Percentiles rank a stretch among this genome's conserved stretches.
Evolutionary conservation across 257 asterid species (phyloP).

Genomic region (Plantago major): DNA sequence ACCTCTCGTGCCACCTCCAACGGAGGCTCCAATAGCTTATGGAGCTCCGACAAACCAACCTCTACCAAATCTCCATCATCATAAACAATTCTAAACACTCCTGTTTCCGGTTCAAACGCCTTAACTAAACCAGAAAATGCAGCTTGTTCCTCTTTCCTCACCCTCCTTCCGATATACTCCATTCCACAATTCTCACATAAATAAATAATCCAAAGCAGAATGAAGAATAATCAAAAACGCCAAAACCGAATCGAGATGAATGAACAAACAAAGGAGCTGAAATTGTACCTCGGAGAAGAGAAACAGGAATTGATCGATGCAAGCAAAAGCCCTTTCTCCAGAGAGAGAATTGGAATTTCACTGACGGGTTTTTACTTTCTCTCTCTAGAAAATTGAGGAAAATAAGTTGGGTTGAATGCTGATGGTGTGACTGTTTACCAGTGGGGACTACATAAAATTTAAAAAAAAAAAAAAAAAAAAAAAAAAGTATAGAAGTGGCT

Average conservation of each 20-base stretch:
- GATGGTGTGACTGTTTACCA: too few relatives aligned
- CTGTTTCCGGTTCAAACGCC: conserved; percentile 43
- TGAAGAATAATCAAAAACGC: conserved; percentile 1
- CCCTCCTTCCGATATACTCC: conserved; percentile 70
- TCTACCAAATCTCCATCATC: conserved; percentile 73
- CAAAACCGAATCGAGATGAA: background rate
- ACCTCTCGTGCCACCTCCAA: background rate
- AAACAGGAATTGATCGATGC: background rate
- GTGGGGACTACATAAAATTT: too few relatives aligned
- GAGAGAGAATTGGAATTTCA: background rate
- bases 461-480: background rate
- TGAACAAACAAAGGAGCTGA: background rate
- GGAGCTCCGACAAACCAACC: conserved; percentile 41
- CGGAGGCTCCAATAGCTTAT: conserved; percentile 28
- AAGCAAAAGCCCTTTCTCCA: background rate
- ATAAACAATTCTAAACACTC: conserved; percentile 52
- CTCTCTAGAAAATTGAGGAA: background rate
- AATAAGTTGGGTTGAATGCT: background rate
- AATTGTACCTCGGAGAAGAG: background rate
- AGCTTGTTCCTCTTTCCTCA: conserved; percentile 60
- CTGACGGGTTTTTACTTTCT: background rate
- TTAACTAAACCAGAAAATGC: conserved; percentile 44
- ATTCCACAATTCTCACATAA: conserved; percentile 35
- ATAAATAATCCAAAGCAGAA: background rate
- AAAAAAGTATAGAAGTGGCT: background rate